Evolutionary conservation across 2,329 filamentous ascomycete species (phyloP), one percentile per base, ranked within the genome.

Genomic region (Leptographium radiaticola): DNA sequence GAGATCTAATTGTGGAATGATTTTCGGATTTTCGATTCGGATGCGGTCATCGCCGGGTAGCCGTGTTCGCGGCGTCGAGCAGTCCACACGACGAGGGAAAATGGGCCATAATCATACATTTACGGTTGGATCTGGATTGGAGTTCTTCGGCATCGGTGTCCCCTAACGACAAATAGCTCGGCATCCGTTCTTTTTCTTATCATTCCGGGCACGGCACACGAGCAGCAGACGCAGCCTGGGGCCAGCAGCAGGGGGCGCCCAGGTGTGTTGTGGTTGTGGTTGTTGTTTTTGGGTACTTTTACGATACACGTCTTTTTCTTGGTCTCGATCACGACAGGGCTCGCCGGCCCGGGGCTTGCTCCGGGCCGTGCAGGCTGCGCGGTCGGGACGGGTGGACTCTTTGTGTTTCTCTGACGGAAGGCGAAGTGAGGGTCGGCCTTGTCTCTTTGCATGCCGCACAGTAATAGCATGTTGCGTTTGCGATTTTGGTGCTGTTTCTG

Each of bases 1-100:
- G 77, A 80, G 66, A 81, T 81, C 61, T 81, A 68, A 62, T 12
- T 2, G 31, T 11, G 16, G 18, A 31, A 30, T 8, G 30, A 45
- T 16, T 30, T 34, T 48, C 36, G 10, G 31, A 16, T 43, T 45
- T 15, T 30, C 31, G 51, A 39, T 33, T 45, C 40, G 4, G n/a
- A 20, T 11, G 39, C 20, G 12, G 31, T 7, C 18, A 30, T n/a
- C 38, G 2, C n/a, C 15, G 33, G 33, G 33, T 38, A n/a, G 20
- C 10, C 36, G 15, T 51, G 15, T 47, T 50, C 20, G 13, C 42
- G 18, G 12, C 13, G 4, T 20, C 30, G 43, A 36, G 20, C 46
- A 48, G 10, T 15, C 46, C n/a, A 49, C 39, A 53, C 42, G 39
- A 36, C 49, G 36, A 45, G 15, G 33, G 38, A 38, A 52, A 43